Evolutionary conservation across 2,329 filamentous ascomycete genomes (phyloP), one percentile per base, ranked within the genome.

Genomic region (Diplodia seriata): DNA sequence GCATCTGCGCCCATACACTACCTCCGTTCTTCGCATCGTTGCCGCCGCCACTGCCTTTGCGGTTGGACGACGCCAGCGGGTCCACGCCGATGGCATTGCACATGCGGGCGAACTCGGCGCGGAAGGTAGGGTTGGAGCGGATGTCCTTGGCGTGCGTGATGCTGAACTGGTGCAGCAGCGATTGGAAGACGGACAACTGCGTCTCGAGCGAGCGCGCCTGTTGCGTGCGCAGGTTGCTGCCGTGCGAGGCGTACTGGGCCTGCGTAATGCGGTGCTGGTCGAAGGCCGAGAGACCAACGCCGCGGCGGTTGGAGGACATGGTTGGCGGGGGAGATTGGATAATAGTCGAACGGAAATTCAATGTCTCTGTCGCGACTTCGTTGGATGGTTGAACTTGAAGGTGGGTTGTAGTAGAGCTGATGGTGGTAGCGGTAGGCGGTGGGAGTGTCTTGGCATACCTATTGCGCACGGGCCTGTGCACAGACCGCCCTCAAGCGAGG

Each of bases 51-150:
- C 86, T 89, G n/a, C 69, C 71, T 68, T 64, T 74, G 72, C 33
- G 71, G 71, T 50, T 76, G 1, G 72, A 75, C 18, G 81, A 82
- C 1, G 93, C 93, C 20, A 99, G 85, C 2, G 95, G 96, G 78
- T 99, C 95, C 14, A 99, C 93, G 59, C 95, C 95, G 72, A 99
- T 97, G 70, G 94, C 93, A 75, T 93, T 89, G 82, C 95, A 99
- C 95, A 99, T 99, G 78, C 94, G 93, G 3, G 95, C 94, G 77
- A 99, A 99, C 80, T 99, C 94, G 40, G 94, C 93, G 70, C 95
- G 92, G 80, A 99, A 99, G 9, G 89, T 90, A 6, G 95, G 95
- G 78, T 98, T 94, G 2, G 93, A 97, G 71, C 94, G 94, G 69
- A 99, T 99, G 75, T 97, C 95, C 76, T 94, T 93, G 73, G 91